Evolutionary conservation across 352 stramenopile genomes (phyloP).

Genomic region (Globisporangium viniferum): DNA sequence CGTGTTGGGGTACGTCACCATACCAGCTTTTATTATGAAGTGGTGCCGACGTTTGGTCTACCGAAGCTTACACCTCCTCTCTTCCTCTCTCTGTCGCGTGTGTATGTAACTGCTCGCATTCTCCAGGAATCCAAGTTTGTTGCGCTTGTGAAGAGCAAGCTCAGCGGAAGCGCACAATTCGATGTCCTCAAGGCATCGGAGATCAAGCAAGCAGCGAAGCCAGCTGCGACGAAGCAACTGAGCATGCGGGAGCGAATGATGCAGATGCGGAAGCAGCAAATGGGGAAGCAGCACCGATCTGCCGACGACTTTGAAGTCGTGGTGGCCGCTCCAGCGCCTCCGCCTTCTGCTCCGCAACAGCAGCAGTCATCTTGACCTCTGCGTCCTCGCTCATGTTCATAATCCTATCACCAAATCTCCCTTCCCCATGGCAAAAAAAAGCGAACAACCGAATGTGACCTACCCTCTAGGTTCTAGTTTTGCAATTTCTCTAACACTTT

Average conservation of each 20-base stretch:
- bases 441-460: background rate
- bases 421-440: background rate
- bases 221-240: slow-evolving; percentile 29
- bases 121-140: slow-evolving; percentile 52
- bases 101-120: background rate
- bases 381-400: background rate
- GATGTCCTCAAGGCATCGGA: slow-evolving; percentile 67
- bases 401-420: background rate
- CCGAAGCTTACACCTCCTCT: background rate
- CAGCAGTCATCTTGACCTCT: slow-evolving; percentile 1
- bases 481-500: slow-evolving; percentile 2
- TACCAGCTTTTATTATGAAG: background rate
- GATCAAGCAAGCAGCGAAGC: slow-evolving; percentile 27
- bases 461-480: background rate
- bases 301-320: slow-evolving; percentile 9
- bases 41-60: background rate
- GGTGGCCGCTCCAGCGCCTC: background rate
- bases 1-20: slow-evolving; percentile 39
- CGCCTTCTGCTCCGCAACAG: background rate
- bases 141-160: slow-evolving; percentile 49
- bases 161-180: slow-evolving; percentile 45
- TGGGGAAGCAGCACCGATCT: slow-evolving; percentile 7
- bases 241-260: slow-evolving; percentile 57
- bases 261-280: slow-evolving; percentile 47
- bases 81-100: background rate